Evolutionary conservation across 1,284 basidiomycete species (phyloP), one percentile per base, ranked within the genome.

Genomic region (Apiotrichum domesticum): DNA sequence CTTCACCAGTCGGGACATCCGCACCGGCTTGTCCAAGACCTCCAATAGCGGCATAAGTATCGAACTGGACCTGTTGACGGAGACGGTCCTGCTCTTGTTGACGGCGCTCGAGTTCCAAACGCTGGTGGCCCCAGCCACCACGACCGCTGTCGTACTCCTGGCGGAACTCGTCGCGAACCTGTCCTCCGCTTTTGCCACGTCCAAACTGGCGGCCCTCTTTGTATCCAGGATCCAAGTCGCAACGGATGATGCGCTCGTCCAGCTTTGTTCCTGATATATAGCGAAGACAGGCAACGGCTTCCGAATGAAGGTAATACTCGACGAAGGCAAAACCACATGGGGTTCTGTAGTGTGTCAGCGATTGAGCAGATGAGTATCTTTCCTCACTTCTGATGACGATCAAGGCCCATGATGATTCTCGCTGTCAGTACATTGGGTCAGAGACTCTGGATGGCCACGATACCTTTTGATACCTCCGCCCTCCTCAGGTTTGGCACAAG

Each of bases 311-410:
- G 76, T 98, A 98, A 76, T 92, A 99, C 74, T 99, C 96, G 57
- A 99, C 96, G 70, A 99, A 99, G 67, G 95, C 97, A 76, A 99
- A 99, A 1, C 96, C 96, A 72, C 96, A 99, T 0, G 96, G 96
- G 49, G 96, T 98, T 68, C 91, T 95, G 69, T 4, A 15, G 46
- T 63, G 3, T 32, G 37, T 34, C 32, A 5, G 42, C 6, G 4
- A 37, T 14, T 32, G 4, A 14, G 4, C 56, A 0, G 46, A 11
- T 9, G n/a, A n/a, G 11, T 58, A 4, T 33, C 68, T 54, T 50
- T 39, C 37, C 37, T 39, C 37, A 88, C 90, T 94, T 87, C 49
- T 88, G 89, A 73, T 98, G 92, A 57, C 96, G 82, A 79, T 99
- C 96, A 41, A 99, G 82, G 33, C 96, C 96, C 96, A 99, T 98